phyloP scores from a whole-genome alignment of 2,329 filamentous ascomycete species.

The Aspergillus sergii region DNA sequence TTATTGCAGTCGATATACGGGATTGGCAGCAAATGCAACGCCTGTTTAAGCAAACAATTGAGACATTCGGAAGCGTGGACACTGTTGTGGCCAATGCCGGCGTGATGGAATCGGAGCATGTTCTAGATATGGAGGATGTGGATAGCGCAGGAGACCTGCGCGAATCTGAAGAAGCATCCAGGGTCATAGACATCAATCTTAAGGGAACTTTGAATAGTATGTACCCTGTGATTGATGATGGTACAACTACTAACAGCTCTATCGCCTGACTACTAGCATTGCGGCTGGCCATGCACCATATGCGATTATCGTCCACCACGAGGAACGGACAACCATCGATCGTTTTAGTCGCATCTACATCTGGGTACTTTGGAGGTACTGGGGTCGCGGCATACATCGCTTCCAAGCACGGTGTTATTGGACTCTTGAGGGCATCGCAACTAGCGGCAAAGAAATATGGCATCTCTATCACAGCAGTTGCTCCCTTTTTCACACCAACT shows the following conservation, averaged over 20 bases:
- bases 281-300: neutral
- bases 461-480: neutral
- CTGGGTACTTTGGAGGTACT: neutral
- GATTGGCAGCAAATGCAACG: neutral
- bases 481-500: neutral
- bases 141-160: neutral
- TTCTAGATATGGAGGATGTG: neutral
- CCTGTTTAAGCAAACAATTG: neutral
- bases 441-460: neutral
- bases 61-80: neutral
- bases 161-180: neutral
- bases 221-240: neutral
- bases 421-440: neutral
- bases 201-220: neutral
- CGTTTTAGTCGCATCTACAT: neutral
- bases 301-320: neutral
- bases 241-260: fast-evolving
- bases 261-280: neutral
- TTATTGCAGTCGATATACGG: neutral
- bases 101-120: neutral
- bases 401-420: neutral
- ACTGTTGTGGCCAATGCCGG: neutral
- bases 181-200: neutral
- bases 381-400: neutral
- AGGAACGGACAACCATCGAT: neutral